Base-by-base conservation (phyloP, 2,329 filamentous ascomycete species). In the Cladosporium sp. region DNA sequence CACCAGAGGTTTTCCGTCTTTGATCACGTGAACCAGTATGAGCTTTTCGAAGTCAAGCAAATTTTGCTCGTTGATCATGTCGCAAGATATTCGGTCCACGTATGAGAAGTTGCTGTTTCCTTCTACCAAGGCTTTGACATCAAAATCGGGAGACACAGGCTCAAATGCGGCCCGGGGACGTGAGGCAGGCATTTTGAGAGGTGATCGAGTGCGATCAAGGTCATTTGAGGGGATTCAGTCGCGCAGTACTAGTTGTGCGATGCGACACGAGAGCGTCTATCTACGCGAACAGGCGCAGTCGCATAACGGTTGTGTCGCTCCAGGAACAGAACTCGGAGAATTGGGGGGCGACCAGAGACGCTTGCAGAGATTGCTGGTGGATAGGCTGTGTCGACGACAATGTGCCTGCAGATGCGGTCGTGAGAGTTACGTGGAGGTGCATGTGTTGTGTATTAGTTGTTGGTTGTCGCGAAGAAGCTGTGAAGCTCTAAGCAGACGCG, bases 121-220 rank as follows among this genome's bases (percentile, higher is more conserved):
- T 51, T 93, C 85, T 13, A 97, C 88, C 1, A 97, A 76, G 1
- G 73, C 72, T 34, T 82, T 73, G 13, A 97, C 75, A 64, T 97
- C 86, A 51, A 97, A 82, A 63, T 92, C 83, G 0, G 91, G 91
- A 0, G 90, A 82, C 41, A 97, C 88, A 1, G 92, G 91, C 68
- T 95, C 89, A 68, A 97, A 97, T 45, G 90, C 89, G 13, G 90
- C 89, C 64, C 89, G 85, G 1, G 89, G 89, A 61, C 91, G 84
- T 52, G 85, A 75, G 12, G 86, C 78, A 49, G 88, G 86, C 90
- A 96, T 96, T 13, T 30, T 36, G 32, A 17, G 18, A 15, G 7
- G 11, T 9, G 24, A 18, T 32, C 19, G 37, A 11, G 30, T 22
- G 11, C 5, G n/a, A n/a, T n/a, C n/a, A n/a, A n/a, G n/a, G 18